phyloP scores from a whole-genome alignment of 176 grass and related monocot species.

The Hyparrhenia diplandra region DNA sequence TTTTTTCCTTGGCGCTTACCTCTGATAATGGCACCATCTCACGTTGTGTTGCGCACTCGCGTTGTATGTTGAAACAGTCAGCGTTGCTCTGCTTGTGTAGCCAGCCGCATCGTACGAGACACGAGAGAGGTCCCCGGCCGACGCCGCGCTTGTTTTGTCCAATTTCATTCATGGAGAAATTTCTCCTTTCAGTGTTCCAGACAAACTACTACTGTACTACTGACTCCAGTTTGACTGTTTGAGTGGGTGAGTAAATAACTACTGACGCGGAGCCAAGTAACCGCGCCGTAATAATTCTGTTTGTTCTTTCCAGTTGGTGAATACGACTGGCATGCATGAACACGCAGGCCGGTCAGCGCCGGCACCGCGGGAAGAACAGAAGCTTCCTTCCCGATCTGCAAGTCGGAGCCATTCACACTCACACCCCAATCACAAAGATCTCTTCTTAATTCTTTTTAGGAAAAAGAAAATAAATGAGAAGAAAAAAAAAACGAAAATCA shows the following conservation, averaged over 20 bases:
- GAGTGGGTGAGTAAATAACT: no score
- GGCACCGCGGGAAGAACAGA: neutral
- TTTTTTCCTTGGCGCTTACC: neutral
- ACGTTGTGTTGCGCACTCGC: neutral
- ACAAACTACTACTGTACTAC: no score
- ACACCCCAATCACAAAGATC: neutral
- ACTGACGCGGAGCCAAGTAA: neutral
- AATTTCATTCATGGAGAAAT: neutral
- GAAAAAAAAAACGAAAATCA: neutral
- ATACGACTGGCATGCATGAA: neutral
- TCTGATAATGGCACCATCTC: neutral
- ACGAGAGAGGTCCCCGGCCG: neutral
- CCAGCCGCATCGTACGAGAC: no score
- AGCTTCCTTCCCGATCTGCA: neutral
- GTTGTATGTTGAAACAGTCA: neutral
- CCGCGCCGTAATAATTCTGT: neutral
- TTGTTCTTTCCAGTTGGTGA: neutral
- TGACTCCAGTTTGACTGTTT: no score
- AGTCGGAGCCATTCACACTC: neutral
- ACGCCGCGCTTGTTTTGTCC: neutral
- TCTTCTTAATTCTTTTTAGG: neutral
- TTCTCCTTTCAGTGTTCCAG: no score
- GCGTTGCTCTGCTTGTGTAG: neutral
- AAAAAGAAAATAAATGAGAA: accelerated
- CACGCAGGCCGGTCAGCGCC: neutral